These are phyloP conservation scores for Gracilaria gracilis DNA, from an alignment of 23 red algal genomes.

Conservation along the genomic window DNA sequence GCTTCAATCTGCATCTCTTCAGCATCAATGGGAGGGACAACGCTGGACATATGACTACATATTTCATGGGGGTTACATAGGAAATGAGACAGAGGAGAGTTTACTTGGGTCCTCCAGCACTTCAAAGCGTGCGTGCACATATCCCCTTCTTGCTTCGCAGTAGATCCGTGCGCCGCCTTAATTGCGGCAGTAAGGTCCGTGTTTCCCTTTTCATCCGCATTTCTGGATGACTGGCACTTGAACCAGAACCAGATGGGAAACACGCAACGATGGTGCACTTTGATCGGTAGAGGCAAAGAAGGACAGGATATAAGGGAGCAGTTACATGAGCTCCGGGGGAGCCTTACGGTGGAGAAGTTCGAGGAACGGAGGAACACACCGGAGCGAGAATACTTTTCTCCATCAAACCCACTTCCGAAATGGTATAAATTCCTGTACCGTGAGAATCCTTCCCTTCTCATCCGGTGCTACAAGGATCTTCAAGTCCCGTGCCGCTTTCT, in stretches of 20 bases:
- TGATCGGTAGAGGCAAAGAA: neutral
- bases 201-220: neutral
- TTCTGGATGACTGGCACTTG: neutral
- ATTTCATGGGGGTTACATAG: neutral
- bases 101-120: neutral
- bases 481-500: neutral
- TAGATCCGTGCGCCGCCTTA: neutral
- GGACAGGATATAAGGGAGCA: neutral
- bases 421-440: conserved; percentile 26
- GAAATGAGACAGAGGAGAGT: neutral
- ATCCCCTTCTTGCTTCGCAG: neutral
- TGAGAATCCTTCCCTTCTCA: neutral
- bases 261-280: neutral
- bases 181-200: neutral
- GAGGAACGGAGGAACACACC: neutral
- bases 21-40: neutral
- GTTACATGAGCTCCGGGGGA: neutral
- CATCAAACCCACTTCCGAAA: neutral
- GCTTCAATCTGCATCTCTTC: neutral
- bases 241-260: neutral
- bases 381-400: neutral
- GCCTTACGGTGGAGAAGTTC: neutral
- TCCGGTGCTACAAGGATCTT: neutral
- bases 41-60: neutral
- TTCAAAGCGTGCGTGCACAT: neutral